Conservation (phyloP, 139 green algal species). For the Nannochloris sp. region DNA sequence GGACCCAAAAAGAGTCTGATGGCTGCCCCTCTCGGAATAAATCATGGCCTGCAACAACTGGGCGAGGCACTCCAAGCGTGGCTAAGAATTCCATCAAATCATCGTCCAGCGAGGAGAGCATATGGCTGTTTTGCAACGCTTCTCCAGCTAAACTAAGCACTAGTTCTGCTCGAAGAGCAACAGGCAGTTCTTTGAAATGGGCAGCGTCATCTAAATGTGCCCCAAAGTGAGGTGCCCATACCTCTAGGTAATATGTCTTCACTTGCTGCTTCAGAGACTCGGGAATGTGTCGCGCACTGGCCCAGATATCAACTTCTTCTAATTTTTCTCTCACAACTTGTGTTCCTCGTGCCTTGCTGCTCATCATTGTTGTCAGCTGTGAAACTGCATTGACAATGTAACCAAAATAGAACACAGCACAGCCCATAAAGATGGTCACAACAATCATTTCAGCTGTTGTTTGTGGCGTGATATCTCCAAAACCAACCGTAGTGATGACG, state of each 20-base stretch:
- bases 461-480: constrained; percentile 10
- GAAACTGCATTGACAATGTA: constrained; percentile 8
- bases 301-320: constrained; percentile 12
- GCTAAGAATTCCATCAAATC: constrained; percentile 1
- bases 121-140: background rate
- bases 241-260: constrained; percentile 2
- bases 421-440: background rate
- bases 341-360: background rate
- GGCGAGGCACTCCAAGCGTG: background rate
- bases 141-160: background rate
- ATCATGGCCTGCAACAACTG: constrained; percentile 9
- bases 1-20: constrained; percentile 13
- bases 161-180: constrained; percentile 3
- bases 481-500: constrained; percentile 14
- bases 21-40: constrained; percentile 7
- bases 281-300: background rate
- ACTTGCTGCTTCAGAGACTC: constrained; percentile 1
- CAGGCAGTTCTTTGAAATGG: constrained; percentile 9
- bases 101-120: background rate
- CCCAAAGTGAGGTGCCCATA: constrained; percentile 9
- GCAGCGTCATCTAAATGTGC: background rate
- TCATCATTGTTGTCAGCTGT: background rate
- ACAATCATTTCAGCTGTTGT: constrained; percentile 8
- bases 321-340: constrained; percentile 5
- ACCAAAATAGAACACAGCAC: constrained; percentile 11